Conservation (phyloP, 768 basidiomycete genomes). For the Lactarius deliciosus region DNA sequence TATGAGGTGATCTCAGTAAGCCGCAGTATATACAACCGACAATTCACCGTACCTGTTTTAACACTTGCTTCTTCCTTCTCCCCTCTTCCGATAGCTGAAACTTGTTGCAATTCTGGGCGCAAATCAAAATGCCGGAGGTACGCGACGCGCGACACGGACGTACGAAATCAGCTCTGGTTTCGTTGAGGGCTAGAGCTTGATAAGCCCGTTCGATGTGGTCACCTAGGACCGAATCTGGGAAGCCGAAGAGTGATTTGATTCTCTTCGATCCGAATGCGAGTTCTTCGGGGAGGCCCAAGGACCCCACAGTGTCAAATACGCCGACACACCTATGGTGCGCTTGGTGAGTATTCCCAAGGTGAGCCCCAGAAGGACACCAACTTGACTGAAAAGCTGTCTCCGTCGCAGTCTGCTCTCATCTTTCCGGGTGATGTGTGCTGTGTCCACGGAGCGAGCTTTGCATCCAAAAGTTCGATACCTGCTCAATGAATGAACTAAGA, state of each 20-base stretch:
- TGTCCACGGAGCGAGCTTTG: constrained; percentile 55
- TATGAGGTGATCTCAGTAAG: constrained; percentile 4
- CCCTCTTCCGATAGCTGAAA: constrained; percentile 59
- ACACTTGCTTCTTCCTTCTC: constrained; percentile 51
- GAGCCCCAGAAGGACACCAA: constrained; percentile 34
- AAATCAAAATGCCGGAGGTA: constrained; percentile 7
- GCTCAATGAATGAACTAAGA: constrained; percentile 1
- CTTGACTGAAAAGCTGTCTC: constrained; percentile 61
- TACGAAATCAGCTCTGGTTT: constrained; percentile 68
- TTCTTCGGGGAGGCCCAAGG: constrained; percentile 69
- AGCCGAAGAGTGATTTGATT: constrained; percentile 58
- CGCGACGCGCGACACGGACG: constrained; percentile 29
- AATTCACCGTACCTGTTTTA: constrained; percentile 54
- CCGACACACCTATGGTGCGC: constrained; percentile 53
- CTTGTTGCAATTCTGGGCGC: constrained; percentile 54
- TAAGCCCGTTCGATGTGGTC: constrained; percentile 63
- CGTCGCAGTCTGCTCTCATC: constrained; percentile 46
- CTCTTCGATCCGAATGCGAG: constrained; percentile 47
- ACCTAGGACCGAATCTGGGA: constrained; percentile 58
- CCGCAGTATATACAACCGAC: neutral
- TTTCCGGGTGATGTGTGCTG: constrained; percentile 52
- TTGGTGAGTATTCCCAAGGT: constrained; percentile 9
- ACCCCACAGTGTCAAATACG: constrained; percentile 78
- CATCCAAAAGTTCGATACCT: constrained; percentile 44
- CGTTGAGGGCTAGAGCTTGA: constrained; percentile 70